phyloP scores from a whole-genome alignment of 2,329 filamentous ascomycete genomes.

The Apiospora kogelbergensis region DNA sequence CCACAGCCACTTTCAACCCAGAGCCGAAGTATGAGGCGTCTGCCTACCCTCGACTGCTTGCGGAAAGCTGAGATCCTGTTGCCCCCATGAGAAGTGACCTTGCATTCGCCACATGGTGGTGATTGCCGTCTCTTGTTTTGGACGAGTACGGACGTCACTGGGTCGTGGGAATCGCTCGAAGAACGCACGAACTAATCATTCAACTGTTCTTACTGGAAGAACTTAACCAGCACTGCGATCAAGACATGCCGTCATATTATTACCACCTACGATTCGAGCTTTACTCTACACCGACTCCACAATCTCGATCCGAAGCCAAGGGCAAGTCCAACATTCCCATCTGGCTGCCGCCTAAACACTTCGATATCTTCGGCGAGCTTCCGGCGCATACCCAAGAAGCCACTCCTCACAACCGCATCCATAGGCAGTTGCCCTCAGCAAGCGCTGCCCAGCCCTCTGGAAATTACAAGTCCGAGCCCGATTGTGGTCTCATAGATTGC shows the following conservation, averaged over 20 bases:
- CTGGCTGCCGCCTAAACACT: constrained; percentile 51
- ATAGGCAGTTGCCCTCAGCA: constrained; percentile 14
- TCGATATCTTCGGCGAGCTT: constrained; percentile 56
- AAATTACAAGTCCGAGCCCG: constrained; percentile 15
- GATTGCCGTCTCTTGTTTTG: not conserved
- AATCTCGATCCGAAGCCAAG: constrained; percentile 11
- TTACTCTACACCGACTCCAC: constrained; percentile 48
- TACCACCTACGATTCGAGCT: constrained; percentile 69
- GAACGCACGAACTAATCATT: too few species aligned
- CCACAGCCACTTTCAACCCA: not conserved
- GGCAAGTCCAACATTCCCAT: constrained; percentile 26
- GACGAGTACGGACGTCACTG: not conserved
- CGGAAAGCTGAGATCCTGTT: constrained; percentile 20
- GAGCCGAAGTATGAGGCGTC: constrained; percentile 17
- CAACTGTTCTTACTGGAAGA: not conserved
- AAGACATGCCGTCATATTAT: constrained; percentile 60
- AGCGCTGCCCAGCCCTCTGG: not conserved
- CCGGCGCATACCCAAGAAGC: constrained; percentile 42
- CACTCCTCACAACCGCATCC: constrained; percentile 9
- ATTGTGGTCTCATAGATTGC: constrained; percentile 48
- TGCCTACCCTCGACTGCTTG: constrained; percentile 9
- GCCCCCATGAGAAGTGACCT: constrained; percentile 19
- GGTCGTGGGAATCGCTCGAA: too few species aligned
- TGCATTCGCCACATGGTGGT: not conserved
- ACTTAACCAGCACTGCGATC: not conserved